Conservation (phyloP, 1,284 basidiomycete genomes). For the Ustilago sp. region DNA sequence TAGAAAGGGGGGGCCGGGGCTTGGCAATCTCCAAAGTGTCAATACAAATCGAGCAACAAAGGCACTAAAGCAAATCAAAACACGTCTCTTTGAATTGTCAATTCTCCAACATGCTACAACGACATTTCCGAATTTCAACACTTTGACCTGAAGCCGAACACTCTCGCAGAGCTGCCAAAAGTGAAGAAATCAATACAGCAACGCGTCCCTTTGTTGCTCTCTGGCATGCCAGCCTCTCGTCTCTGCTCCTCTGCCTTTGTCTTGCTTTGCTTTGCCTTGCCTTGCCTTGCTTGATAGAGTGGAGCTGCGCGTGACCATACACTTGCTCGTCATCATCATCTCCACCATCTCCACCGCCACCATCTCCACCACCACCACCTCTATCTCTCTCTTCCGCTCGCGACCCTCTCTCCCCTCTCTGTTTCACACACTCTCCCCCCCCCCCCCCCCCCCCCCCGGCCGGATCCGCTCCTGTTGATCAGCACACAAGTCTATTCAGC, state of each 20-base stretch:
- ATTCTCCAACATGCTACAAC: neutral
- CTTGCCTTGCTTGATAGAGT: neutral
- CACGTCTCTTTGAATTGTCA: neutral
- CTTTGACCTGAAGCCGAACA: neutral
- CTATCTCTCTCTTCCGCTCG: constrained; percentile 6
- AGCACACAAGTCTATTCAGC: neutral
- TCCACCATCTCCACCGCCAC: constrained; percentile 20
- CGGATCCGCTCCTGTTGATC: neutral
- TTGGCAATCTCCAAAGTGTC: neutral
- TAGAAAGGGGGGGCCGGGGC: neutral
- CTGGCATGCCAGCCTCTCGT: neutral
- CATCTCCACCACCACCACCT: neutral
- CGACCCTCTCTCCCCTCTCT: constrained; percentile 2
- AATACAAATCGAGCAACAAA: neutral
- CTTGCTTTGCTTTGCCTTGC: neutral
- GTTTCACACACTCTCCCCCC: constrained; percentile 12
- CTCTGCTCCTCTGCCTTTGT: neutral
- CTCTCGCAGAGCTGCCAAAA: neutral
- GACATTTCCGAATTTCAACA: constrained; percentile 1
- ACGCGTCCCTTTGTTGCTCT: neutral
- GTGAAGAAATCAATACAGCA: constrained; percentile 15
- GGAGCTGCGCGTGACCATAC: neutral
- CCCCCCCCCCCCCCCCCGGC: neutral
- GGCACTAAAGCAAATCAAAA: neutral
- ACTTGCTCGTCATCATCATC: constrained; percentile 11